Conservation (phyloP, 2,329 filamentous ascomycete genomes). For the Cladobotryum protrusum region DNA sequence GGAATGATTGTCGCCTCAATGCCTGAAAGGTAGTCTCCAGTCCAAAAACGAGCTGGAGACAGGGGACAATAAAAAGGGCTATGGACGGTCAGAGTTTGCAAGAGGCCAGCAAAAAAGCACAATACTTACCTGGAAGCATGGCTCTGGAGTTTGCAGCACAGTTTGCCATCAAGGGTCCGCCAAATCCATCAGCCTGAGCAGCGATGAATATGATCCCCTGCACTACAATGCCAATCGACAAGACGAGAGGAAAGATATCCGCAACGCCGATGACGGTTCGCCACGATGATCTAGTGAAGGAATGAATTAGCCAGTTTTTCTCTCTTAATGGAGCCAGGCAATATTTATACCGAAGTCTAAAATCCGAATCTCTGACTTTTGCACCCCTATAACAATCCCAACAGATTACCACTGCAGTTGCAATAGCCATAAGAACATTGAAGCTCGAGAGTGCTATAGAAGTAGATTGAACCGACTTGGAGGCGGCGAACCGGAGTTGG, state of each 20-base stretch:
- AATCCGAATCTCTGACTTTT: slow-evolving; percentile 34
- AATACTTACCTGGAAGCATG: slow-evolving; percentile 51
- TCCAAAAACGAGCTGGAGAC: slow-evolving; percentile 59
- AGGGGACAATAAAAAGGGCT: slow-evolving; percentile 63
- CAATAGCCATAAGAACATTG: slow-evolving; percentile 53
- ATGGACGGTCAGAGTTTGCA: slow-evolving; percentile 15
- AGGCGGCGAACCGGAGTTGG: slow-evolving; percentile 45
- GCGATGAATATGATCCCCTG: slow-evolving; percentile 54
- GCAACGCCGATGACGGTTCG: slow-evolving; percentile 40
- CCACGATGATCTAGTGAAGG: slow-evolving; percentile 27
- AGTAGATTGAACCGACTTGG: slow-evolving; percentile 54
- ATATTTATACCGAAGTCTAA: slow-evolving; percentile 35
- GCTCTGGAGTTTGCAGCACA: slow-evolving; percentile 51
- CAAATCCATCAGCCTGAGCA: slow-evolving; percentile 50
- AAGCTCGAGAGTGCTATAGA: slow-evolving; percentile 56
- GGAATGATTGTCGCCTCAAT: slow-evolving; percentile 49
- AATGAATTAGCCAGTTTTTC: slow-evolving; percentile 2
- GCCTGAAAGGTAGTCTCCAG: slow-evolving; percentile 54
- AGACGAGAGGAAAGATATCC: slow-evolving; percentile 49
- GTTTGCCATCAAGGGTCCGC: slow-evolving; percentile 42
- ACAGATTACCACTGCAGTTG: slow-evolving; percentile 50
- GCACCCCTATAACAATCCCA: slow-evolving; percentile 47
- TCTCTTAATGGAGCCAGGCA: not conserved
- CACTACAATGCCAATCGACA: slow-evolving; percentile 51
- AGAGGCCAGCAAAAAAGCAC: not conserved